phyloP scores from a whole-genome alignment of 257 asterid species.

The Prunella vulgaris region DNA sequence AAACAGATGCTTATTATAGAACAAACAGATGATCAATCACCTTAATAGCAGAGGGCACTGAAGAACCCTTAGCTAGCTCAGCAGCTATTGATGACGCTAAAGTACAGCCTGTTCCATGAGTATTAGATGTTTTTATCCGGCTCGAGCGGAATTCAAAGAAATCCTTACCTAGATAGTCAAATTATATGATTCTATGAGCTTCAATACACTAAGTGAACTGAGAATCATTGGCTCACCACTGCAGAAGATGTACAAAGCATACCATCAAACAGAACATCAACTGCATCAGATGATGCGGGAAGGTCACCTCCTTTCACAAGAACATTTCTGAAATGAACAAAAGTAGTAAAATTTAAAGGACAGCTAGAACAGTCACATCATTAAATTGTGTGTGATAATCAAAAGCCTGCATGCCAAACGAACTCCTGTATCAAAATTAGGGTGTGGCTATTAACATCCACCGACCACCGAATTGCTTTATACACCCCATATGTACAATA shows the following conservation, averaged over 20 bases:
- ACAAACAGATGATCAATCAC: constrained; percentile 31
- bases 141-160: constrained; percentile 66
- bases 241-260: constrained; percentile 25
- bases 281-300: constrained; percentile 71
- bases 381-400: too few species aligned
- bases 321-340: constrained; percentile 52
- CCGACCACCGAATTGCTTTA: not conserved
- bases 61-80: constrained; percentile 83
- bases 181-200: constrained; percentile 12
- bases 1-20: not conserved
- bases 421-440: not conserved
- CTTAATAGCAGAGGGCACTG: constrained; percentile 75
- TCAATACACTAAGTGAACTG: not conserved
- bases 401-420: not conserved
- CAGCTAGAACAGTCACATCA: not conserved
- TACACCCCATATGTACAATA: too few species aligned
- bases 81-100: constrained; percentile 92
- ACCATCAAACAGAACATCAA: constrained; percentile 95
- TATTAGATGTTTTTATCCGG: constrained; percentile 62
- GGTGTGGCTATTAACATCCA: not conserved
- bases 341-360: not conserved
- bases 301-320: constrained; percentile 98
- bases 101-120: constrained; percentile 99
- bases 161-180: constrained; percentile 54
- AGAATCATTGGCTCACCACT: constrained; percentile 8